phyloP scores from a whole-genome alignment of 257 asterid genomes.

The Petunia secreta region DNA sequence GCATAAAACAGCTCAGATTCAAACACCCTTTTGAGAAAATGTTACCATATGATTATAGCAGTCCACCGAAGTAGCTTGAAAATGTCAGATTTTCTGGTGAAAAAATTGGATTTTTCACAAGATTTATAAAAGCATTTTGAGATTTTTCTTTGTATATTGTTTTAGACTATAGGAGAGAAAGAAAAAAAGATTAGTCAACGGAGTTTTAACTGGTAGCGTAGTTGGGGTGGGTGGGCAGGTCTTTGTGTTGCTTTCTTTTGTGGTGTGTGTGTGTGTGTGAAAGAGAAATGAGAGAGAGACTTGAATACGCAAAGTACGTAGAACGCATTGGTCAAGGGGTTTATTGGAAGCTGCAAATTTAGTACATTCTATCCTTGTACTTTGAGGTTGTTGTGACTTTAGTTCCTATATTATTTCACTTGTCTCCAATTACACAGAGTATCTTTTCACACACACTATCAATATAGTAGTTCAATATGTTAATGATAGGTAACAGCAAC shows the following conservation, averaged over 20 bases:
- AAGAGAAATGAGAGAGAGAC: slow-evolving; percentile 40
- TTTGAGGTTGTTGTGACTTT: not conserved
- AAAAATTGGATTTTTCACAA: not conserved
- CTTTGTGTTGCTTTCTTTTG: slow-evolving; percentile 12
- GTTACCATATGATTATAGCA: slow-evolving; percentile 30
- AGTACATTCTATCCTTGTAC: not conserved
- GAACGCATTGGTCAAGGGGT: slow-evolving; percentile 21
- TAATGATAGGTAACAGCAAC: too few relatives aligned
- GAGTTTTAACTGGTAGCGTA: slow-evolving; percentile 39
- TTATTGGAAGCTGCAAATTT: not conserved
- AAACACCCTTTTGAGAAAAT: slow-evolving; percentile 29
- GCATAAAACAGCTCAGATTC: slow-evolving; percentile 33
- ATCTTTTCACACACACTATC: too few relatives aligned
- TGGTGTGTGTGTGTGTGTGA: slow-evolving; percentile 19
- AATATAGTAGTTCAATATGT: too few relatives aligned
- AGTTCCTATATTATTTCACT: not conserved
- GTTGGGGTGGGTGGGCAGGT: slow-evolving; percentile 16
- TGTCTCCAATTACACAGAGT: not conserved
- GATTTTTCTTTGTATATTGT: not conserved
- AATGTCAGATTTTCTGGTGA: slow-evolving; percentile 17
- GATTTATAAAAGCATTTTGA: slow-evolving; percentile 13
- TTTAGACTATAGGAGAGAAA: not conserved
- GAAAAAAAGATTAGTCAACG: slow-evolving; percentile 50
- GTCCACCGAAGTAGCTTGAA: slow-evolving; percentile 34
- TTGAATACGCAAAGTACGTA: slow-evolving; percentile 66